phyloP scores from a whole-genome alignment of 2,329 filamentous ascomycete species.

The Pleomassaria siparia region DNA sequence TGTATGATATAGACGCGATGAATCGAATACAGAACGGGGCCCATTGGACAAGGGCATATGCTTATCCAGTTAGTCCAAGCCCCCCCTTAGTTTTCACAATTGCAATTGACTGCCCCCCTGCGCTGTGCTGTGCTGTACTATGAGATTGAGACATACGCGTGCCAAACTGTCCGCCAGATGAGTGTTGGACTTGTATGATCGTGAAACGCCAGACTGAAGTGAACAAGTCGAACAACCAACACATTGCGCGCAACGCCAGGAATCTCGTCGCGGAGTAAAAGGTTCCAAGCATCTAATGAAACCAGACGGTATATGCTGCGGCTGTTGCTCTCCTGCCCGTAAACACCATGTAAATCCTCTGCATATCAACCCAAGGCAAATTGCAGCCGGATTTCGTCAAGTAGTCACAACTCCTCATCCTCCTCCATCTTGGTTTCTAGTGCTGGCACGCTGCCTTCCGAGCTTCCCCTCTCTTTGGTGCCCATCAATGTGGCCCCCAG shows the following conservation, averaged over 20 bases:
- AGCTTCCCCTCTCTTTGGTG: constrained; percentile 37
- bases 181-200: not conserved
- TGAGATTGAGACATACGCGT: not conserved
- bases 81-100: not conserved
- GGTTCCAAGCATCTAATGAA: too few species aligned
- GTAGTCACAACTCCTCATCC: constrained; percentile 51
- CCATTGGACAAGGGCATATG: not conserved
- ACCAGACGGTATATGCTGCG: not conserved
- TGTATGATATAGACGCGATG: not conserved
- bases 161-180: not conserved
- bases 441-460: constrained; percentile 30
- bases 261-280: too few species aligned
- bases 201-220: not conserved
- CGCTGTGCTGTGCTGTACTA: not conserved
- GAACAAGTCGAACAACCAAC: too few species aligned
- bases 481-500: constrained; percentile 35
- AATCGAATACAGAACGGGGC: not conserved
- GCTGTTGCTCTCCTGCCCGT: not conserved
- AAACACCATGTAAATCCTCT: not conserved
- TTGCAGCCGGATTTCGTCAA: constrained; percentile 25
- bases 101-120: not conserved
- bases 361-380: constrained; percentile 22
- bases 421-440: constrained; percentile 42
- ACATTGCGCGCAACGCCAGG: not conserved
- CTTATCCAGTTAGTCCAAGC: not conserved